Evolutionary conservation across 352 stramenopile species (phyloP).

Genomic region (Globisporangium irregulare): DNA sequence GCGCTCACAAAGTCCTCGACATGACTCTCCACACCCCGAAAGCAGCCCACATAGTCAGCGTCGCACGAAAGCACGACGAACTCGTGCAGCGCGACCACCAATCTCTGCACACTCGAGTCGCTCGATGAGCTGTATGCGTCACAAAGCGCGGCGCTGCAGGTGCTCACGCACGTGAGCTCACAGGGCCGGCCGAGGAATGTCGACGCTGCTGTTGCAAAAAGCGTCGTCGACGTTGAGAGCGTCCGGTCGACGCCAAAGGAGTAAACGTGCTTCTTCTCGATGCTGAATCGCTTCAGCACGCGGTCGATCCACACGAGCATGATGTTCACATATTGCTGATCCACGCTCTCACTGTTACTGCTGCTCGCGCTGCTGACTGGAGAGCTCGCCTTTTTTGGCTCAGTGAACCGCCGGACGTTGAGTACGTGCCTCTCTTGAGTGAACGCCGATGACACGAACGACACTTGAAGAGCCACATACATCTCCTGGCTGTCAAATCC

Average conservation of each 20-base stretch:
- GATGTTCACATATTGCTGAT: neutral
- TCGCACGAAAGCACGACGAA: neutral
- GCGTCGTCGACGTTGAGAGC: neutral
- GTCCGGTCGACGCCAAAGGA: slow-evolving; percentile 10
- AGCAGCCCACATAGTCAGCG: slow-evolving; percentile 12
- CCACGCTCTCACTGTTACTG: neutral
- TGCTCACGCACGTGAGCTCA: slow-evolving; percentile 4
- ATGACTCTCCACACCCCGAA: slow-evolving; percentile 8
- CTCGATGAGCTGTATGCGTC: slow-evolving; percentile 1
- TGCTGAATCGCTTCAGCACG: slow-evolving; percentile 4
- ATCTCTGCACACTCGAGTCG: neutral
- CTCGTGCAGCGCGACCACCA: slow-evolving; percentile 3
- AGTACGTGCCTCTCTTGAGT: slow-evolving; percentile 8
- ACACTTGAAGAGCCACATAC: slow-evolving; percentile 11
- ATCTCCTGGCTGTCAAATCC: neutral
- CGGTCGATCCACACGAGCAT: neutral
- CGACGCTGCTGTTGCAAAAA: neutral
- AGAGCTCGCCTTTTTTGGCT: neutral
- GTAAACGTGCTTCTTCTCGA: slow-evolving; percentile 12
- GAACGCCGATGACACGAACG: slow-evolving; percentile 17
- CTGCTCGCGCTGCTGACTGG: neutral
- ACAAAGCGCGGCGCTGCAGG: neutral
- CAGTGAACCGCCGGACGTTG: slow-evolving; percentile 3
- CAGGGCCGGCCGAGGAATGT: slow-evolving; percentile 3
- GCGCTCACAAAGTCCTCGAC: slow-evolving; percentile 5